Evolutionary conservation across 2,329 filamentous ascomycete species (phyloP).

Genomic region (Cercospora beticola): DNA sequence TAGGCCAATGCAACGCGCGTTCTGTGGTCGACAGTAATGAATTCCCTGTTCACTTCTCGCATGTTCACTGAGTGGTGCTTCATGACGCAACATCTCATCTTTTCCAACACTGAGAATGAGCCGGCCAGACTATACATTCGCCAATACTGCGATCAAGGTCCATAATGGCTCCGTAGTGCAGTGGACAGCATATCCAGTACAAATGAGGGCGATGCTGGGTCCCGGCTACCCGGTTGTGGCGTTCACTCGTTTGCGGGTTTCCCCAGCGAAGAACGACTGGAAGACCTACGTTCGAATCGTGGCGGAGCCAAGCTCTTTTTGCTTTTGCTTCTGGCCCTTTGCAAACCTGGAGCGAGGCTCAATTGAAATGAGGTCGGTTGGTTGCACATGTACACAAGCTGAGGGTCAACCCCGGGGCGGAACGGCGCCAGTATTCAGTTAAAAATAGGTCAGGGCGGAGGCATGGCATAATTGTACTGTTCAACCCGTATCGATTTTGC

Average conservation of each 20-base stretch:
- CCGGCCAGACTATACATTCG: background rate
- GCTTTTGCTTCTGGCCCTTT: background rate
- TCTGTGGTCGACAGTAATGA: background rate
- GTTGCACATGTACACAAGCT: background rate
- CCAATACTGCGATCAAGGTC: background rate
- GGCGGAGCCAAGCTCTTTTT: background rate
- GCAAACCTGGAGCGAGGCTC: background rate
- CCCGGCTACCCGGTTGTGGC: background rate
- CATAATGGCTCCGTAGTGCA: background rate
- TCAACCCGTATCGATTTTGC: slow-evolving; percentile 4
- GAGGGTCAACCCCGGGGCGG: background rate
- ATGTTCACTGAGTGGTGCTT: background rate
- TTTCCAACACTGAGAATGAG: background rate
- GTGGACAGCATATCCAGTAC: background rate
- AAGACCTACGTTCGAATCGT: background rate
- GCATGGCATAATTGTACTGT: slow-evolving; percentile 3
- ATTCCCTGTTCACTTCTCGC: background rate
- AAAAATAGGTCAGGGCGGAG: background rate
- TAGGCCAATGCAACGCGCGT: too few species aligned
- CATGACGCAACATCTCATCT: background rate
- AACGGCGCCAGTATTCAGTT: background rate
- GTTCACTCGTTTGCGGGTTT: background rate
- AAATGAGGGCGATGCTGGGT: background rate
- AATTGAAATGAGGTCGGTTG: background rate
- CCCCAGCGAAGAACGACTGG: background rate